Percentiles rank a stretch among this genome's conserved stretches.
phyloP scores from a whole-genome alignment of 1,139 yeast species.

The Hyphopichia wangnamkhiaoensis region DNA sequence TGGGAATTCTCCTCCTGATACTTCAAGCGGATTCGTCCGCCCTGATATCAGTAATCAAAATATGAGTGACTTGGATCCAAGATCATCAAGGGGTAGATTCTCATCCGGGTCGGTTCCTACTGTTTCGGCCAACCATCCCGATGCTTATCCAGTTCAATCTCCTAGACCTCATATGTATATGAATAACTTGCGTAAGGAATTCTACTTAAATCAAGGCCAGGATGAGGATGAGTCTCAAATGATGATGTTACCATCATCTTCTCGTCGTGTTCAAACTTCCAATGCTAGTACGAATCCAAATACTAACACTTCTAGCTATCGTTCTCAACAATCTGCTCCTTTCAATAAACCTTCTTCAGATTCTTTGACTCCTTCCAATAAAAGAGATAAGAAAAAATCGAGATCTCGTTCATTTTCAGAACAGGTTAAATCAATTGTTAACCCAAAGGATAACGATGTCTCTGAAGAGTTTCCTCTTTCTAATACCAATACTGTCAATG shows the following conservation, averaged over 20 bases:
- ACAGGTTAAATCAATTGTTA: conserved; percentile 28
- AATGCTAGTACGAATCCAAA: conserved; percentile 1
- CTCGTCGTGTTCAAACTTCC: conserved; percentile 6
- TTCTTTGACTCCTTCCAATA: conserved; percentile 16
- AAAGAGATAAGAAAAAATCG: conserved; percentile 23
- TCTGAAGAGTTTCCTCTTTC: background rate
- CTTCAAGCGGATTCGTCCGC: background rate
- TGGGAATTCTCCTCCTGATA: background rate
- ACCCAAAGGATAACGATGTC: conserved; percentile 19
- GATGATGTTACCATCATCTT: conserved; percentile 15
- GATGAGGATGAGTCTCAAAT: conserved; percentile 23
- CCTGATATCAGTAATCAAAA: no score
- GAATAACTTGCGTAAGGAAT: conserved; percentile 20
- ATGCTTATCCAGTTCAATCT: conserved; percentile 8
- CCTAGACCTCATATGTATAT: conserved; percentile 8
- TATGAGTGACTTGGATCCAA: no score
- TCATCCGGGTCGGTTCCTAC: background rate
- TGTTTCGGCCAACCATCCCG: conserved; percentile 8
- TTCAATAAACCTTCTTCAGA: conserved; percentile 11
- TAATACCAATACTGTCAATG: background rate
- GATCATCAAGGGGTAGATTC: conserved; percentile 6
- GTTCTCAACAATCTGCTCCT: background rate
- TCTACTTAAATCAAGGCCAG: conserved; percentile 26
- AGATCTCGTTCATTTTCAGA: conserved; percentile 38
- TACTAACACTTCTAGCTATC: background rate